Evolutionary conservation across 306 rosid species (phyloP).

Genomic region (Prunus mongolica): DNA sequence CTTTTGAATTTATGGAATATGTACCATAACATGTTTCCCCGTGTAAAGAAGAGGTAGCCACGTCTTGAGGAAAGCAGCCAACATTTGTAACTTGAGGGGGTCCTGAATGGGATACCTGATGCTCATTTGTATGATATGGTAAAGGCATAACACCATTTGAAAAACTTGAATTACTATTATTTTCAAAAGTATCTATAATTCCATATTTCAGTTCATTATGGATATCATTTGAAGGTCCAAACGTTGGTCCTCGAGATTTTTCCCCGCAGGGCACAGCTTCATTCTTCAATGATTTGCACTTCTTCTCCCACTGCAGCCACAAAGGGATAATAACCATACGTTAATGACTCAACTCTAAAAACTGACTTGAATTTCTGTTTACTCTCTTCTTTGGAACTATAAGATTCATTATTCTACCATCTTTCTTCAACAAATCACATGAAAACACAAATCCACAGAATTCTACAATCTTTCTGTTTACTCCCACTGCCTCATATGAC

Average conservation of each 20-base stretch:
- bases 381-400: too few relatives aligned
- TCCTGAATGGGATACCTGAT: constrained; percentile 77
- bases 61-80: constrained; percentile 28
- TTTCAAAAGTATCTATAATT: constrained; percentile 64
- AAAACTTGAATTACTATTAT: constrained; percentile 52
- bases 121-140: constrained; percentile 79
- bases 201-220: constrained; percentile 64
- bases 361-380: neutral
- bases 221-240: constrained; percentile 81
- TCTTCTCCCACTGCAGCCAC: constrained; percentile 81
- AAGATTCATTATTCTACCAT: too few relatives aligned
- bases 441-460: neutral
- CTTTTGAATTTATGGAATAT: constrained; percentile 30
- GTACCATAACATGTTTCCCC: constrained; percentile 35
- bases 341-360: constrained; percentile 15
- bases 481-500: neutral
- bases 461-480: neutral
- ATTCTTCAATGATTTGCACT: constrained; percentile 37
- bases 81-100: constrained; percentile 33
- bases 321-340: constrained; percentile 9
- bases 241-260: constrained; percentile 26
- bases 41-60: constrained; percentile 29
- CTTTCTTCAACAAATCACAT: neutral
- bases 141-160: constrained; percentile 90
- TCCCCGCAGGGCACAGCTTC: constrained; percentile 37